phyloP scores from a whole-genome alignment of 2,329 filamentous ascomycete genomes.

The Diplodia seriata region DNA sequence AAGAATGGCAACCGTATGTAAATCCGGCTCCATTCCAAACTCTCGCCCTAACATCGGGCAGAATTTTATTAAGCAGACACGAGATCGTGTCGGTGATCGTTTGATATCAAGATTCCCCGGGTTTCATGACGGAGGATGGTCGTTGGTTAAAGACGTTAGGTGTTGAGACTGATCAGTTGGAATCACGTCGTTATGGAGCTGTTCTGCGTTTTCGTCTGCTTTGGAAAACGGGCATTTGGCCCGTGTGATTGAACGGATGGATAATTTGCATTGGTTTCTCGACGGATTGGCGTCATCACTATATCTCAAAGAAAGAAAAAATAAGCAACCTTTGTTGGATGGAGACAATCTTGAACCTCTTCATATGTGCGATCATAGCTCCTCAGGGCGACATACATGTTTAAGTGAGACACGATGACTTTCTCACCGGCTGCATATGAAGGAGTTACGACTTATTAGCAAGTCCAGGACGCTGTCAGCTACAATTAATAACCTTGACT shows the following conservation, averaged over 20 bases:
- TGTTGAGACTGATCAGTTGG: background rate
- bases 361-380: background rate
- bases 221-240: background rate
- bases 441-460: too few relatives aligned
- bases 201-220: background rate
- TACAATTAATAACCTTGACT: too few relatives aligned
- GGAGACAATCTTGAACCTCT: background rate
- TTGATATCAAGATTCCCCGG: background rate
- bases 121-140: background rate
- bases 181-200: background rate
- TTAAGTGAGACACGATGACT: background rate
- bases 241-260: background rate
- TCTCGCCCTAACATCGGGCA: background rate
- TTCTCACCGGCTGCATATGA: too few relatives aligned
- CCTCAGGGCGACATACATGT: background rate
- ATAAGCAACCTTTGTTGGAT: background rate
- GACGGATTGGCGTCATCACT: background rate
- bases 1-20: slow-evolving; percentile 59
- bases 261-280: background rate
- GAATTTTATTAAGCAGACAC: slow-evolving; percentile 6
- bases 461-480: too few relatives aligned
- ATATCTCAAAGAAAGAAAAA: background rate
- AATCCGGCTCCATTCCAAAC: background rate
- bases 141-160: background rate
- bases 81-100: background rate